Evolutionary conservation across 192 early-diverging fungal species (phyloP).

Genomic region (Entomortierella lignicola): DNA sequence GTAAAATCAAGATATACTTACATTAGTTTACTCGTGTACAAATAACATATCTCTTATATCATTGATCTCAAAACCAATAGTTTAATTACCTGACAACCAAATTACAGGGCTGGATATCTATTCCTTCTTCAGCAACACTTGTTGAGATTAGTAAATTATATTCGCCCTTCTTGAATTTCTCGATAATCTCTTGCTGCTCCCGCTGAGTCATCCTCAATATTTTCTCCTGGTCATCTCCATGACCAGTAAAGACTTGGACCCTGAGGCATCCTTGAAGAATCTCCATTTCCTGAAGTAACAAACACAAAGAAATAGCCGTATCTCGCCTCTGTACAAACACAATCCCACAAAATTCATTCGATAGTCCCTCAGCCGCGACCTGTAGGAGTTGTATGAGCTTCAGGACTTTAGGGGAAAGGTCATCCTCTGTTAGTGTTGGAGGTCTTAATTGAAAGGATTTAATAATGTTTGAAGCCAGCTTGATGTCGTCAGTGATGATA

Average conservation of each 20-base stretch:
- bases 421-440: background rate
- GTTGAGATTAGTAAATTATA: slow-evolving; percentile 91
- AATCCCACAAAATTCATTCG: slow-evolving; percentile 83
- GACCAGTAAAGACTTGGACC: slow-evolving; percentile 69
- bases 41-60: too few relatives aligned
- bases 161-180: slow-evolving; percentile 71
- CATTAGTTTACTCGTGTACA: too few relatives aligned
- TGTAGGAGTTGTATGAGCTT: slow-evolving; percentile 72
- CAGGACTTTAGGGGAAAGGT: slow-evolving; percentile 77
- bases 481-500: slow-evolving; percentile 7
- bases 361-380: background rate
- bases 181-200: slow-evolving; percentile 72
- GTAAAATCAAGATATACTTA: background rate
- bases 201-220: slow-evolving; percentile 60
- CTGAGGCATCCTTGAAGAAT: slow-evolving; percentile 60
- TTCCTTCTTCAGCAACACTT: slow-evolving; percentile 94
- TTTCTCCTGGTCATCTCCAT: slow-evolving; percentile 55
- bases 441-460: slow-evolving; percentile 13
- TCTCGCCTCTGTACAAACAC: slow-evolving; percentile 84
- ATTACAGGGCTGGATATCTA: slow-evolving; percentile 94
- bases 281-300: slow-evolving; percentile 70
- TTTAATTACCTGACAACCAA: slow-evolving; percentile 76
- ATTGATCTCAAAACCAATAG: too few relatives aligned
- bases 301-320: slow-evolving; percentile 68
- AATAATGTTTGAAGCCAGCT: slow-evolving; percentile 18